Evolutionary conservation across 2,329 filamentous ascomycete genomes (phyloP), one percentile per base, ranked within the genome.

Genomic region (Sarocladium kiliense): DNA sequence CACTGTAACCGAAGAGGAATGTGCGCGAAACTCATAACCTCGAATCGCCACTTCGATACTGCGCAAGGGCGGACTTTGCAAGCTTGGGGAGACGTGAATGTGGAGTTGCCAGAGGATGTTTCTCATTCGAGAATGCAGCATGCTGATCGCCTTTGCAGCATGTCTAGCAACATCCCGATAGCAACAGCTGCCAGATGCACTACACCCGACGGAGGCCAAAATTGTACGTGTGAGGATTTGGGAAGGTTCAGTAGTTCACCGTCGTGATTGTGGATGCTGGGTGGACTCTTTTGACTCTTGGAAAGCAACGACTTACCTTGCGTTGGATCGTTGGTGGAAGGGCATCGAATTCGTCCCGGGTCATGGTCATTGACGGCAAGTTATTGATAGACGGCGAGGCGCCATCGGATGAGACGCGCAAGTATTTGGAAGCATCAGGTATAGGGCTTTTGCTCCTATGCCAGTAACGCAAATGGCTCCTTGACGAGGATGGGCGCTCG

Each of bases 251-350:
- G 47, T 51, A 36, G 30, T 51, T 51, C 27, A 23, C 11, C n/a
- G 9, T 36, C 27, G 47, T 45, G 45, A 26, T 53, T 34, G 18
- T 50, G 44, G 7, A 32, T 49, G 49, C 37, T 30, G 59, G 55
- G 50, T 54, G 32, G 41, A 25, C 23, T 44, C 21, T 11, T 18
- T 49, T 18, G 51, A 53, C 49, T 39, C 16, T 36, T 30, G 39
- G 34, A 19, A 61, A 50, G 54, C 58, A 44, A 50, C 36, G 36
- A 72, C 79, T 74, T 69, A 84, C 80, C 72, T 84, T 84, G 67
- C 80, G 74, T 63, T 78, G 74, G 54, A 84, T 73, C 16, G 78
- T 78, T 23, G 76, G 77, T 19, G 80, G 80, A 11, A 83, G 68
- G 39, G 75, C 73, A 59, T 81, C 76, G 57, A 80, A 81, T 54